Evolutionary conservation across 495 filamentous ascomycete species (phyloP).

Genomic region (Margaritispora aquatica): DNA sequence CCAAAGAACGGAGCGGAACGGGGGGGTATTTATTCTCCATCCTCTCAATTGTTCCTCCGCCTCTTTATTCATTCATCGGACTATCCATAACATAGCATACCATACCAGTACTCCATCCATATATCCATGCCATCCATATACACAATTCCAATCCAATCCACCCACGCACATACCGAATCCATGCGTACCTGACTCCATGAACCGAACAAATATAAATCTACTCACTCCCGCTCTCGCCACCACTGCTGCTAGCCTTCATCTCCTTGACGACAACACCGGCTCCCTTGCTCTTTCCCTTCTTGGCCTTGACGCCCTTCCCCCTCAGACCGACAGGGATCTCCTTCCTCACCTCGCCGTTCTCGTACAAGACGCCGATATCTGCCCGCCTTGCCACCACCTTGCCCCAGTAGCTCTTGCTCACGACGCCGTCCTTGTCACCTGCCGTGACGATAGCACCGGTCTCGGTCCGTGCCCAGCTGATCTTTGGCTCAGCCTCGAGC

Average conservation of each 20-base stretch:
- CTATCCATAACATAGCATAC: no score
- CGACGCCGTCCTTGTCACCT: constrained; percentile 36
- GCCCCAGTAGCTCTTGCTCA: constrained; percentile 38
- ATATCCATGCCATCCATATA: background rate
- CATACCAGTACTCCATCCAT: background rate
- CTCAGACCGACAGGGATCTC: constrained; percentile 37
- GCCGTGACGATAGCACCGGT: constrained; percentile 63
- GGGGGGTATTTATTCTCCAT: background rate
- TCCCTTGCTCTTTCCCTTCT: constrained; percentile 30
- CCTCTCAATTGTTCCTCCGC: background rate
- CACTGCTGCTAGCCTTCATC: constrained; percentile 25
- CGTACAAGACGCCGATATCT: constrained; percentile 59
- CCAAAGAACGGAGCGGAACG: no score
- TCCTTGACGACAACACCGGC: constrained; percentile 27
- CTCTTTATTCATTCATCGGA: background rate
- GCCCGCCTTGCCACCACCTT: constrained; percentile 51
- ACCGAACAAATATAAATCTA: constrained; percentile 4
- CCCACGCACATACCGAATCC: no score
- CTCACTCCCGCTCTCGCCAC: constrained; percentile 19
- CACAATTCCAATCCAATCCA: background rate
- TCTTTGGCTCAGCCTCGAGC: constrained; percentile 52
- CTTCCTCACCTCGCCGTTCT: constrained; percentile 47
- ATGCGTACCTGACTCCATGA: background rate
- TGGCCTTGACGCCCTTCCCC: constrained; percentile 35
- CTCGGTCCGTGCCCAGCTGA: constrained; percentile 68